phyloP scores from a whole-genome alignment of 2,329 filamentous ascomycete genomes.

The Trichoderma pleuroti region DNA sequence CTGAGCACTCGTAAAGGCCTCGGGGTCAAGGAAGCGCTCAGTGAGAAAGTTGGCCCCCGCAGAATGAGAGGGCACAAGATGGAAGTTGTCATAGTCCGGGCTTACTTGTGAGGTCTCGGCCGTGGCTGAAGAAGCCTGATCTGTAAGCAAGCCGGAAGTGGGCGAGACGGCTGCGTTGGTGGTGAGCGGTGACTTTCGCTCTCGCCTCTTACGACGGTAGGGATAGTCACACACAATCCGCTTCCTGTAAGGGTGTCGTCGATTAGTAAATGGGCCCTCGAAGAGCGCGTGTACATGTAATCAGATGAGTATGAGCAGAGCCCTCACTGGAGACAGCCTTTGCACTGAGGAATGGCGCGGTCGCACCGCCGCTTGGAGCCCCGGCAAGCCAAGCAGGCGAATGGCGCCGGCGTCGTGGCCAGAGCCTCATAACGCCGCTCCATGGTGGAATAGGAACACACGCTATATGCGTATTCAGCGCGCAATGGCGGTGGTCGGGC shows the following conservation, averaged over 20 bases:
- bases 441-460: not conserved
- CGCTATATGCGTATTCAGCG: not conserved
- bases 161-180: not conserved
- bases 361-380: conserved; percentile 19
- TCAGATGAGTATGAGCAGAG: not conserved
- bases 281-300: not conserved
- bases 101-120: not conserved
- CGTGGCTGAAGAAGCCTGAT: not conserved
- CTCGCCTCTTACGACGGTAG: conserved; percentile 16
- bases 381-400: conserved; percentile 14
- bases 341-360: conserved; percentile 16
- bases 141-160: not conserved
- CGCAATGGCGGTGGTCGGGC: not conserved
- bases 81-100: not conserved
- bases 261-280: not conserved
- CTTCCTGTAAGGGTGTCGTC: not conserved
- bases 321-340: conserved; percentile 17
- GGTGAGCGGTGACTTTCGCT: not conserved
- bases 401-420: conserved; percentile 6
- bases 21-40: conserved; percentile 19
- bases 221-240: conserved; percentile 20
- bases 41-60: conserved; percentile 4
- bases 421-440: conserved; percentile 4
- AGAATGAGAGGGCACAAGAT: not conserved
- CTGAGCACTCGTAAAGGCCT: conserved; percentile 9